These are phyloP conservation scores for Ogataea parapolymorpha DNA, from an alignment of 805 yeast genomes.

Conservation along the genomic window DNA sequence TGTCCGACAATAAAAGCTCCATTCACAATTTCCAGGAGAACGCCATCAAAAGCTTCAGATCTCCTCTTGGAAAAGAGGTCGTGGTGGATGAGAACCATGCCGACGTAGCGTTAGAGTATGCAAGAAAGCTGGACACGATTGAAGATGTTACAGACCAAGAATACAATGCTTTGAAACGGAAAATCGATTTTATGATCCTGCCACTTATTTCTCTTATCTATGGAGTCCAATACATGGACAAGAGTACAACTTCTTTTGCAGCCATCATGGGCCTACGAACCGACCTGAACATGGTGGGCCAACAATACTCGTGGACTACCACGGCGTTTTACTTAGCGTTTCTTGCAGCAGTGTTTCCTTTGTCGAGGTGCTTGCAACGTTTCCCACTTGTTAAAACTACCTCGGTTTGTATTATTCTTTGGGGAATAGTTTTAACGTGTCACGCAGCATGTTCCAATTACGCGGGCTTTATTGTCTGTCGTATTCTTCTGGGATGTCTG, in stretches of 20 bases:
- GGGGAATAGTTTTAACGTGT: constrained; percentile 46
- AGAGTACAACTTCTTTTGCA: constrained; percentile 50
- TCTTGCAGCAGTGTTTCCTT: constrained; percentile 52
- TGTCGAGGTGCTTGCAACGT: constrained; percentile 43
- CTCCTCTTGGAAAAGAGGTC: no score
- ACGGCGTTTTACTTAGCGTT: constrained; percentile 39
- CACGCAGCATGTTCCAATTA: constrained; percentile 42
- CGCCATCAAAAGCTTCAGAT: no score
- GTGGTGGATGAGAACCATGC: neutral
- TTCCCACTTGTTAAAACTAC: constrained; percentile 48
- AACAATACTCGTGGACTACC: constrained; percentile 32
- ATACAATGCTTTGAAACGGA: neutral
- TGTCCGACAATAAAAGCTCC: no score
- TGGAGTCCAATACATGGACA: constrained; percentile 59
- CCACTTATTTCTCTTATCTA: constrained; percentile 50
- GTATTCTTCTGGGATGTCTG: constrained; percentile 47
- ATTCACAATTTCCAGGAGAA: no score
- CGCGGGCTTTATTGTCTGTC: constrained; percentile 41
- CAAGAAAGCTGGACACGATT: neutral
- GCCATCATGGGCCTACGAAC: constrained; percentile 52
- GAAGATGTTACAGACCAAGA: neutral
- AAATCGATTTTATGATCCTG: constrained; percentile 42
- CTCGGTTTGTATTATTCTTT: constrained; percentile 41
- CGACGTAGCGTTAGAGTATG: neutral
- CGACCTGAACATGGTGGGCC: constrained; percentile 48